These are phyloP conservation scores for Coemansia sp. DNA, from an alignment of 192 early-diverging fungal genomes.

Conservation along the genomic window DNA sequence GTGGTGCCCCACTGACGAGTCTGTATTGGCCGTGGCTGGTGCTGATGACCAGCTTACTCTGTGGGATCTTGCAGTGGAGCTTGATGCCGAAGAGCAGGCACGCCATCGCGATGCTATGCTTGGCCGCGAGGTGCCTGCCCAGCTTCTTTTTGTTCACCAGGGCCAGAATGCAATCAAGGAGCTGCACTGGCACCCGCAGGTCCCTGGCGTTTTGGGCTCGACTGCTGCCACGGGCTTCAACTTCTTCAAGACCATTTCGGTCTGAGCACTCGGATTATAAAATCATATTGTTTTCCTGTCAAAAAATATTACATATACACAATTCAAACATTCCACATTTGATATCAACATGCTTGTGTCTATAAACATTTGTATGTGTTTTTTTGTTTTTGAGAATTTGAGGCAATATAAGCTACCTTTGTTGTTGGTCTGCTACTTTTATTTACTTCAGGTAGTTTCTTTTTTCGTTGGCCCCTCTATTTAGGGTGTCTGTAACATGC, in stretches of 20 bases:
- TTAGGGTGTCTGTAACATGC: too few species aligned
- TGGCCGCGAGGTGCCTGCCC: constrained; percentile 82
- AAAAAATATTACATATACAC: background rate
- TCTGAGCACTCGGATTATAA: constrained; percentile 52
- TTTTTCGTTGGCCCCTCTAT: too few species aligned
- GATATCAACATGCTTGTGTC: background rate
- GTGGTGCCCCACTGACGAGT: constrained; percentile 93
- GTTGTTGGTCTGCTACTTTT: too few species aligned
- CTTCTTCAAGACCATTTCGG: constrained; percentile 95
- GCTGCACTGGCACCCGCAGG: constrained; percentile 94
- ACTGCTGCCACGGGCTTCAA: constrained; percentile 91
- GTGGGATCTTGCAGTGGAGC: constrained; percentile 98
- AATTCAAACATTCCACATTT: background rate
- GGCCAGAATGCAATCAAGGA: constrained; percentile 95
- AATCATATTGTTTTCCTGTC: background rate
- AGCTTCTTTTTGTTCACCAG: constrained; percentile 91
- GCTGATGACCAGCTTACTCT: constrained; percentile 95
- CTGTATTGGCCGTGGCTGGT: constrained; percentile 83
- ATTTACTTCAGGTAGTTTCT: too few species aligned
- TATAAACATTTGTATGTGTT: too few species aligned
- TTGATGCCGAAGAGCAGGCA: constrained; percentile 85
- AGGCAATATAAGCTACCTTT: too few species aligned
- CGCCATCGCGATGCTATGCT: constrained; percentile 54
- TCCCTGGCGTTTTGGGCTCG: constrained; percentile 83
- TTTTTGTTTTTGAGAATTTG: too few species aligned